Evolutionary conservation across 805 yeast species (phyloP).

Genomic region (Cyberlindnera misumaiensis): DNA sequence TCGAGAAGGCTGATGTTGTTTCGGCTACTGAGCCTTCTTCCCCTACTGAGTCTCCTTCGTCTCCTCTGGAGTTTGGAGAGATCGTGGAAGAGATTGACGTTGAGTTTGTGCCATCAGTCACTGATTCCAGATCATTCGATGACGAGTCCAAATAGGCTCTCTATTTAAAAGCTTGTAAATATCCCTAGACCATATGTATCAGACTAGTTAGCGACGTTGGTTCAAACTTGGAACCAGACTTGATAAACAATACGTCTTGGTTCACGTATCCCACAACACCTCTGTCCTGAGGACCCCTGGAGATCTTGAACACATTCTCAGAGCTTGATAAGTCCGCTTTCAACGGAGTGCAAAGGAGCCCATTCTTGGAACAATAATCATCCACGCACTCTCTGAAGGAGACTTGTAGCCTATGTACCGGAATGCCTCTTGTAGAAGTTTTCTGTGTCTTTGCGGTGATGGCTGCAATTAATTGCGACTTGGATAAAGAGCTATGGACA

Average conservation of each 20-base stretch:
- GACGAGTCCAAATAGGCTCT: neutral
- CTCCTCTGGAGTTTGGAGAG: neutral
- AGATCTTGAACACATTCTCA: constrained; percentile 36
- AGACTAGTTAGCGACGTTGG: constrained; percentile 34
- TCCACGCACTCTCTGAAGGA: constrained; percentile 63
- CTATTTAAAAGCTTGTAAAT: constrained; percentile 1
- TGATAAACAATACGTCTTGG: constrained; percentile 60
- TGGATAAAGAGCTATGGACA: constrained; percentile 5
- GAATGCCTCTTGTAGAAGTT: constrained; percentile 30
- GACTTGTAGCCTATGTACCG: constrained; percentile 34
- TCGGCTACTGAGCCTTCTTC: constrained; percentile 1
- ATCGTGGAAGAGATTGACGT: neutral
- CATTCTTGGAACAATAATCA: constrained; percentile 47
- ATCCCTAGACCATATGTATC: neutral
- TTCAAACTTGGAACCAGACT: constrained; percentile 27
- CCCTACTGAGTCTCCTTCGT: neutral
- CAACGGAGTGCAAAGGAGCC: constrained; percentile 26
- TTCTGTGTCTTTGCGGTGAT: neutral
- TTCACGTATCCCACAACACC: constrained; percentile 42
- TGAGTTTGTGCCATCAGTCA: constrained; percentile 1
- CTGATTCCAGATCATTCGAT: neutral
- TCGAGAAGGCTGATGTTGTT: constrained; percentile 10
- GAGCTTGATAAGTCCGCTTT: constrained; percentile 29
- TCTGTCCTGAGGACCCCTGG: constrained; percentile 26
- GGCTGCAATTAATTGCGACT: neutral